A percentile compares a stretch with the other conserved stretches of the same genome.
Conservation (phyloP, 2,329 filamentous ascomycete species). For the Sporothrix pseudoabietina region DNA sequence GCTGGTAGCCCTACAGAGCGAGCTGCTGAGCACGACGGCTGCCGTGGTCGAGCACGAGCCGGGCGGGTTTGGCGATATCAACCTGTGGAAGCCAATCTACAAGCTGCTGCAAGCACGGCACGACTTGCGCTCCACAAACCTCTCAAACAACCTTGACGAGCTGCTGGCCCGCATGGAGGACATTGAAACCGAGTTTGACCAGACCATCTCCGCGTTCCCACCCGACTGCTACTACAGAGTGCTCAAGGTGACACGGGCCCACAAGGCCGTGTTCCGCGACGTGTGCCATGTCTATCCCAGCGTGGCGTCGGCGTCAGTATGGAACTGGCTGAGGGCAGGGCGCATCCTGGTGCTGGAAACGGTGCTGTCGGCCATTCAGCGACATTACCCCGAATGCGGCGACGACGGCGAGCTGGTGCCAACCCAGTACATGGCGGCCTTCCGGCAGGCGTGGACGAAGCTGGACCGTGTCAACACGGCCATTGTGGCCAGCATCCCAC, state of each 20-base stretch:
- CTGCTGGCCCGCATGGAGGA: slow-evolving; percentile 46
- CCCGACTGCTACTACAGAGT: slow-evolving; percentile 48
- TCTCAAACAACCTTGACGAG: slow-evolving; percentile 44
- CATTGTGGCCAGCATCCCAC: slow-evolving; percentile 52
- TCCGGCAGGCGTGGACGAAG: slow-evolving; percentile 45
- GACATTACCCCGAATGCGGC: slow-evolving; percentile 38
- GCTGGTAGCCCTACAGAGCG: slow-evolving; percentile 50
- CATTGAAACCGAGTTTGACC: slow-evolving; percentile 50
- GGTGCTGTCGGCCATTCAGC: slow-evolving; percentile 49
- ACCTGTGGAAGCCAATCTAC: slow-evolving; percentile 50
- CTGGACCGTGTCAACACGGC: slow-evolving; percentile 47
- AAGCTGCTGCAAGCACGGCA: slow-evolving; percentile 51
- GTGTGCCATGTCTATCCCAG: slow-evolving; percentile 51
- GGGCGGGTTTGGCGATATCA: slow-evolving; percentile 42
- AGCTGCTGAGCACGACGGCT: slow-evolving; percentile 42
- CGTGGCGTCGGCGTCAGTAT: slow-evolving; percentile 50
- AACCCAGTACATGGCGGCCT: slow-evolving; percentile 40
- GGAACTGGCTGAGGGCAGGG: slow-evolving; percentile 52
- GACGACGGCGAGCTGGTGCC: slow-evolving; percentile 35
- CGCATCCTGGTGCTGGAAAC: slow-evolving; percentile 54
- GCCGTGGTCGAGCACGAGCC: slow-evolving; percentile 41
- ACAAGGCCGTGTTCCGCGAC: slow-evolving; percentile 48
- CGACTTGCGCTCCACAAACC: slow-evolving; percentile 46
- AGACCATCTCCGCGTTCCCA: slow-evolving; percentile 45
- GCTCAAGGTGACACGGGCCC: slow-evolving; percentile 45